Base-by-base conservation (phyloP, 306 rosid species). In the Vigna trinervia region DNA sequence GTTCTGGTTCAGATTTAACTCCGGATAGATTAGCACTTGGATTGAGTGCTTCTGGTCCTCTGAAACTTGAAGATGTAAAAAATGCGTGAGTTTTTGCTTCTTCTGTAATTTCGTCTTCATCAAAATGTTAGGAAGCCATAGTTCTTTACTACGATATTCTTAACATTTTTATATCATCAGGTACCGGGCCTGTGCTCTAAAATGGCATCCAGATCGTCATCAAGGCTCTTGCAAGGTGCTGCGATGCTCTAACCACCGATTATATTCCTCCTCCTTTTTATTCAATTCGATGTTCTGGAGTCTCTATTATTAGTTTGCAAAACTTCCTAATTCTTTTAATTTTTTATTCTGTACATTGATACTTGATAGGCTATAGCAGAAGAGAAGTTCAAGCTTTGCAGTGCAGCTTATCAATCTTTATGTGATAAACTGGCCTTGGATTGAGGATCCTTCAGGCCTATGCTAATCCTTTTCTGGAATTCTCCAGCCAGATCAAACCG, bases 161-260 rank as follows among this genome's bases (percentile, higher is more conserved):
- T 60, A 62, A 59, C 54, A 5, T 63, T 30, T 57, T 63, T 63
- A 7, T 26, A 11, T 67, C 71, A 71, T 52, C 82, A 93, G 97
- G 28, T 93, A 90, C 79, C 87, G 92, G 75, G 39, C 69, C 11
- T 93, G 94, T 79, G 97, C 97, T 2, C 80, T 90, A 51, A 90
- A 90, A 84, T 93, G 96, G 96, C 97, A 93, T 79, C 97, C 97
- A 0, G 94, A 93, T 85, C 96, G 97, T 17, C 96, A 93, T 78
- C 94, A 86, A 62, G 94, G 97, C 71, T 82, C 96, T 82, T 89
- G 92, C 66, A 93, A 90, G 96, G 96, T 89, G 50, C 69, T 47
- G 57, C 63, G 54, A 26, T 52, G 43, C 65, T 58, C 72, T 60
- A 51, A 71, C 39, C 10, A 30, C 64, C 30, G 17, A 32, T 41